Percentiles rank a stretch among this genome's conserved stretches.
These are phyloP conservation scores for Colletotrichum siamense DNA, from an alignment of 2,329 filamentous ascomycete genomes.

Conservation along the genomic window DNA sequence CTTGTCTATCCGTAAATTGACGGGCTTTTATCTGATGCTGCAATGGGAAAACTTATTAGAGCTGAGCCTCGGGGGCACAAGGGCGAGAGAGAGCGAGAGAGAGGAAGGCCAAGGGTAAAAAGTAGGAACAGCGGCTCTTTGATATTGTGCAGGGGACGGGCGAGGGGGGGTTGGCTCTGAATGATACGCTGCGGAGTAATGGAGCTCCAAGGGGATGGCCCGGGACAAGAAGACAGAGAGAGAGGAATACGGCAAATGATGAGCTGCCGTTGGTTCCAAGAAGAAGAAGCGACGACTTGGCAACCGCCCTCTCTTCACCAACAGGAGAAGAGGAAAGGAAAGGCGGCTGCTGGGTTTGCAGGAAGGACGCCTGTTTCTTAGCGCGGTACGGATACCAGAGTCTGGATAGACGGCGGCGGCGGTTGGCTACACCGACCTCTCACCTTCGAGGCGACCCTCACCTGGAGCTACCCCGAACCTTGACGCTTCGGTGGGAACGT, in stretches of 20 bases:
- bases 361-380: neutral
- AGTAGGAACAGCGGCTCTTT: neutral
- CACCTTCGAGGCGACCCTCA: slow-evolving; percentile 3
- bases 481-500: neutral
- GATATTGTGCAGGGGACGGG: neutral
- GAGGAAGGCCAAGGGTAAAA: neutral
- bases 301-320: neutral
- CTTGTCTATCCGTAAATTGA: neutral
- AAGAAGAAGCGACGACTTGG: neutral
- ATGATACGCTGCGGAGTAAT: slow-evolving; percentile 8
- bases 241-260: neutral
- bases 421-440: neutral
- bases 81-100: neutral
- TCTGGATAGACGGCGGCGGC: neutral
- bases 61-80: neutral
- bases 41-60: neutral
- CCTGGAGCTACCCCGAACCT: neutral
- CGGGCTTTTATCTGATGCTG: neutral
- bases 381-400: neutral
- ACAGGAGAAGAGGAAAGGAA: neutral
- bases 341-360: neutral
- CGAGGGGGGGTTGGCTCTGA: neutral
- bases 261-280: neutral
- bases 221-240: neutral
- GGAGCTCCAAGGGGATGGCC: neutral